Conservation (phyloP, 306 rosid species). For the Neltuma alba region DNA sequence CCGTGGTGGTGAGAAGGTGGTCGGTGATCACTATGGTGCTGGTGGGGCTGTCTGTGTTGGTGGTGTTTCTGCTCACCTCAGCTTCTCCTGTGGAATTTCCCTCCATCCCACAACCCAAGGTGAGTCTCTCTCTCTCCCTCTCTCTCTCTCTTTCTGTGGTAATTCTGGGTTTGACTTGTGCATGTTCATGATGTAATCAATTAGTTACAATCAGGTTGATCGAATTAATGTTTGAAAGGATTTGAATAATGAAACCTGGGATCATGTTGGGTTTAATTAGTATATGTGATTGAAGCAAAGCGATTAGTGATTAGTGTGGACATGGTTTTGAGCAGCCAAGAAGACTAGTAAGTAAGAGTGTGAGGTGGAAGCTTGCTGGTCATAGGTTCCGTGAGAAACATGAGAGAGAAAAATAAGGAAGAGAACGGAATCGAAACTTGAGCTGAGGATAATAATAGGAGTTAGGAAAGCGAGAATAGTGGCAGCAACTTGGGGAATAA, state of each 20-base stretch:
- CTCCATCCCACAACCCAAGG: background rate
- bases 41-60: constrained; percentile 9
- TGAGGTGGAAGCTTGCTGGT: background rate
- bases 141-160: background rate
- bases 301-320: too few relatives aligned
- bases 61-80: constrained; percentile 5
- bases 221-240: background rate
- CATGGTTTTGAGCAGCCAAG: too few relatives aligned
- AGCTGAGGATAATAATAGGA: background rate
- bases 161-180: background rate
- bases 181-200: background rate
- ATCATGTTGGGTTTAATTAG: background rate
- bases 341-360: too few relatives aligned
- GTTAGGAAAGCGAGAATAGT: background rate
- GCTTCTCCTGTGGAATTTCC: constrained; percentile 22
- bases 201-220: too few relatives aligned
- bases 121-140: background rate
- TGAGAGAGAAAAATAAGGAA: too few relatives aligned
- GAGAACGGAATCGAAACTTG: background rate
- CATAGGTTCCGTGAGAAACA: background rate
- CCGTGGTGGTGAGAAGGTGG: background rate
- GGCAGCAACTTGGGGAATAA: background rate
- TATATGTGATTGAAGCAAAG: too few relatives aligned
- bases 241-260: background rate
- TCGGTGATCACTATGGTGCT: background rate